Conservation (phyloP, 2,329 filamentous ascomycete genomes). For the Alternaria dauci region DNA sequence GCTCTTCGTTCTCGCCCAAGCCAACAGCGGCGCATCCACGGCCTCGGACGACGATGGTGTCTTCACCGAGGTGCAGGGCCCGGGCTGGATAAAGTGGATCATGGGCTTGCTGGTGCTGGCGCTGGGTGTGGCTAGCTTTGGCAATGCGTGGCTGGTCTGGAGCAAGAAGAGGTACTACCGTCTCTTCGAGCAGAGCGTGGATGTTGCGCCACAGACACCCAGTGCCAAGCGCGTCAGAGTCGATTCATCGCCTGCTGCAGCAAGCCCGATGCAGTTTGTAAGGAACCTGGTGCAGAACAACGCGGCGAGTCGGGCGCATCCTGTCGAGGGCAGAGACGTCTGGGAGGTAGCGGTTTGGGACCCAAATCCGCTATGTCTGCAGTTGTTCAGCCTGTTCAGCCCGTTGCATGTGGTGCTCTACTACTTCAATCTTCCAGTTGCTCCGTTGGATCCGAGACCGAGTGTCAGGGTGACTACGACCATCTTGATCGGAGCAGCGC, state of each 20-base stretch:
- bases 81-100: slow-evolving; percentile 73
- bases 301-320: slow-evolving; percentile 84
- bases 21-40: slow-evolving; percentile 68
- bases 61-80: slow-evolving; percentile 66
- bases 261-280: slow-evolving; percentile 80
- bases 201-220: slow-evolving; percentile 77
- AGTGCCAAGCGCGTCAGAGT: slow-evolving; percentile 90
- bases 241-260: slow-evolving; percentile 78
- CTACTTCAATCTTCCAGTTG: slow-evolving; percentile 83
- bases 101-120: slow-evolving; percentile 74
- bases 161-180: slow-evolving; percentile 85
- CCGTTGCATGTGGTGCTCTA: slow-evolving; percentile 93
- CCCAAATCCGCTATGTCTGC: slow-evolving; percentile 81
- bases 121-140: slow-evolving; percentile 70
- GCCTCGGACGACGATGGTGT: slow-evolving; percentile 75
- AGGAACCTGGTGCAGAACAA: slow-evolving; percentile 71
- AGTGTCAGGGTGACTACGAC: slow-evolving; percentile 87
- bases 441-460: slow-evolving; percentile 76
- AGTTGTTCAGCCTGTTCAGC: slow-evolving; percentile 89
- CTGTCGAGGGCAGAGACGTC: slow-evolving; percentile 82
- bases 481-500: slow-evolving; percentile 74
- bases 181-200: slow-evolving; percentile 86
- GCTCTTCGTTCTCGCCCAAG: slow-evolving; percentile 80
- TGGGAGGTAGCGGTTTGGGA: slow-evolving; percentile 97
- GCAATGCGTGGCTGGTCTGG: slow-evolving; percentile 85